Conservation (phyloP, 2,329 filamentous ascomycete genomes). For the Huntiella omanensis region DNA sequence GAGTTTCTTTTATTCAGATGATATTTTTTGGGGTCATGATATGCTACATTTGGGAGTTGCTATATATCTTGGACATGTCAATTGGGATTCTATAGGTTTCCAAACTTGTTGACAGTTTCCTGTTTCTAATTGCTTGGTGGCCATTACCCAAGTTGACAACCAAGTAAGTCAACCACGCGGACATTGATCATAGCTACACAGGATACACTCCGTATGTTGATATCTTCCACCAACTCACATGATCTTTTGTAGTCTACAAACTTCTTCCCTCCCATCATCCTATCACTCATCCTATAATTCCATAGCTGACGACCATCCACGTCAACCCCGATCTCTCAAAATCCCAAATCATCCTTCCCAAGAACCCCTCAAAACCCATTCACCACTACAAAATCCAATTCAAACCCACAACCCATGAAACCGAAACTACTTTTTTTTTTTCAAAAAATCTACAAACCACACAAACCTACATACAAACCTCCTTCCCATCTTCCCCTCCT, state of each 20-base stretch:
- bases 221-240: background rate
- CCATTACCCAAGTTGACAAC: no score
- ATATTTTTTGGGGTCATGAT: no score
- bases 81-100: no score
- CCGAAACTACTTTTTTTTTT: background rate
- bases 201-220: background rate
- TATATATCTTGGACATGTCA: no score
- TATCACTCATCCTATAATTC: background rate
- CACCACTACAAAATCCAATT: background rate
- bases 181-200: no score
- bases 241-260: background rate
- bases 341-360: background rate
- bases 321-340: background rate
- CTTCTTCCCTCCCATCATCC: background rate
- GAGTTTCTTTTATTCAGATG: no score
- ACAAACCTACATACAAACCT: background rate
- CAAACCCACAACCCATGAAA: background rate
- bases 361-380: background rate
- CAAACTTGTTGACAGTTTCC: no score
- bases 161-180: no score
- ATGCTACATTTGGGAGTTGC: no score
- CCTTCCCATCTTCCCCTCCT: background rate
- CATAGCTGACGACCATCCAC: background rate
- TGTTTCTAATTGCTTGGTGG: no score
- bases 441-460: background rate